Conservation (phyloP, 2,329 filamentous ascomycete genomes). For the Aspergillus spinulosporus region DNA sequence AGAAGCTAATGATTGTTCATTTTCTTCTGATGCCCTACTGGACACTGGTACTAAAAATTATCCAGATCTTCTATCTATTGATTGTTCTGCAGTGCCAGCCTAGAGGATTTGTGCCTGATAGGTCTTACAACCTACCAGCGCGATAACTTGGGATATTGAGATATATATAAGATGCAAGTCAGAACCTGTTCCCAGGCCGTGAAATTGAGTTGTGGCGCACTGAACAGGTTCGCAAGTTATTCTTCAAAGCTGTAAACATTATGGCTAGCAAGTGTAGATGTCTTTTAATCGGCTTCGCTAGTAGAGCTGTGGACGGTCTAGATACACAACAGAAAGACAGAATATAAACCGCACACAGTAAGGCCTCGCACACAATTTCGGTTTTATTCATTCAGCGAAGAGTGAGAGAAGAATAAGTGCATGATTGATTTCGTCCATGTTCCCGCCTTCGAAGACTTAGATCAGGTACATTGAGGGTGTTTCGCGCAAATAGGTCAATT, state of each 20-base stretch:
- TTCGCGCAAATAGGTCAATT: slow-evolving; percentile 21
- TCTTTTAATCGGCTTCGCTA: not conserved
- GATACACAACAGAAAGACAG: not conserved
- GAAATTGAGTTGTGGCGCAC: slow-evolving; percentile 69
- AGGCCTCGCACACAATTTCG: not conserved
- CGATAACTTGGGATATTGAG: too few species aligned
- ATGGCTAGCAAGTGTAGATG: not conserved
- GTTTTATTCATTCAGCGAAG: not conserved
- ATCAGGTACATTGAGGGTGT: slow-evolving; percentile 26
- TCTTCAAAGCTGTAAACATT: slow-evolving; percentile 1
- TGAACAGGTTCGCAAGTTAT: slow-evolving; percentile 31
- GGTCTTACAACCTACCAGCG: slow-evolving; percentile 44
- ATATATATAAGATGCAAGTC: slow-evolving; percentile 46
- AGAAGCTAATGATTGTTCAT: too few species aligned
- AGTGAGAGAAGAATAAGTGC: not conserved
- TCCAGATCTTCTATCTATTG: too few species aligned
- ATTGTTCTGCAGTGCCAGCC: slow-evolving; percentile 12
- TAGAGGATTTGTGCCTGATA: slow-evolving; percentile 19
- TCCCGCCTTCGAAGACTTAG: slow-evolving; percentile 4
- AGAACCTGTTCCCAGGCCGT: slow-evolving; percentile 63
- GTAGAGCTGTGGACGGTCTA: not conserved
- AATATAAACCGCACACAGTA: not conserved
- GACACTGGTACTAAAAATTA: too few species aligned
- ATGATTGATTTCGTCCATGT: not conserved
- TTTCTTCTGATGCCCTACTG: too few species aligned